phyloP scores from a whole-genome alignment of 257 asterid genomes.

The Solanum okadae region DNA sequence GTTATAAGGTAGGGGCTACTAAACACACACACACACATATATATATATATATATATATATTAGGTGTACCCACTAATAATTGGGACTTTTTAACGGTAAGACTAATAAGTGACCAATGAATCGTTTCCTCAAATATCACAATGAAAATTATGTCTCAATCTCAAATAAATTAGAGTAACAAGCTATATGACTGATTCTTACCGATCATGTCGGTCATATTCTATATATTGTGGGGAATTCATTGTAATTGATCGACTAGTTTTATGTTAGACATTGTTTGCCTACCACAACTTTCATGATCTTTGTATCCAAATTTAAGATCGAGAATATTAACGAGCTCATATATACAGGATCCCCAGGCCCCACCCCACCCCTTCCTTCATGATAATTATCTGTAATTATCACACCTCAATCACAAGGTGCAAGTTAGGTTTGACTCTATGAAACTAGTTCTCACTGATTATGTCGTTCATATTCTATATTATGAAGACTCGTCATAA shows the following conservation, averaged over 20 bases:
- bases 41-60: not conserved
- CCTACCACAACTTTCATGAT: not conserved
- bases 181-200: not conserved
- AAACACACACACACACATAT: not conserved
- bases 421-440: not conserved
- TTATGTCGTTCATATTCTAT: not conserved
- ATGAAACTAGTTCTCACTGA: not conserved
- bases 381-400: not conserved
- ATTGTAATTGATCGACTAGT: not conserved
- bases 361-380: not conserved
- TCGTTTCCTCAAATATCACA: not conserved
- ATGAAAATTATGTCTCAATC: not conserved
- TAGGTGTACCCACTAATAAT: conserved; percentile 17
- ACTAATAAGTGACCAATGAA: not conserved
- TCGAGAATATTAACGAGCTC: not conserved
- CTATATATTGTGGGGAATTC: not conserved
- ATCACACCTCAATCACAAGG: not conserved
- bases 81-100: not conserved
- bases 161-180: not conserved
- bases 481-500: not conserved
- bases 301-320: not conserved
- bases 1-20: not conserved
- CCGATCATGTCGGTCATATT: not conserved
- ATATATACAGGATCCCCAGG: too few species aligned
- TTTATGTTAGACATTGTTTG: not conserved